Conservation (phyloP, 352 stramenopile genomes). For the Phytophthora aleatoria region DNA sequence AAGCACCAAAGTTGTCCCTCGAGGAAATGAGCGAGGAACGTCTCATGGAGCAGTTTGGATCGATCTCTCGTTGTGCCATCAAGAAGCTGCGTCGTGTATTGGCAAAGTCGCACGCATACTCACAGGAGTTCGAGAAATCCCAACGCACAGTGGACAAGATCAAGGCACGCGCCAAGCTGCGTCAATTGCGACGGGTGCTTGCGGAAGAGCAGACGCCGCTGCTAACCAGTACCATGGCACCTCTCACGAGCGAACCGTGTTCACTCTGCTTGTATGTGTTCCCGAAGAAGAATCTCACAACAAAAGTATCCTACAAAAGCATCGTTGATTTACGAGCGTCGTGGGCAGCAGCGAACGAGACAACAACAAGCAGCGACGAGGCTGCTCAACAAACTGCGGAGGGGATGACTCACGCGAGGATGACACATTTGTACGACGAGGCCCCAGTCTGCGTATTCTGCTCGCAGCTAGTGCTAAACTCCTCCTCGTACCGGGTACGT, state of each 20-base stretch:
- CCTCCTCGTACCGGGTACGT: conserved; percentile 48
- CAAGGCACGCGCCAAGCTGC: conserved; percentile 43
- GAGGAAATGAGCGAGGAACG: conserved; percentile 68
- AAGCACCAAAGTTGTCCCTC: conserved; percentile 31
- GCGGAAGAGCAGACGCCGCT: conserved; percentile 51
- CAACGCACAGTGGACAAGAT: conserved; percentile 61
- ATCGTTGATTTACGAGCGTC: conserved; percentile 58
- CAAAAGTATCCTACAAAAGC: conserved; percentile 68
- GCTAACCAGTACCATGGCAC: conserved; percentile 54
- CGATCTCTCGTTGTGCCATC: conserved; percentile 52
- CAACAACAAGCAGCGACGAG: conserved; percentile 1
- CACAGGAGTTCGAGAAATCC: conserved; percentile 62
- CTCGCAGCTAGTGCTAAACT: conserved; percentile 59
- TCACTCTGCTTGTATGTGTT: conserved; percentile 63
- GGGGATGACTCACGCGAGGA: conserved; percentile 33
- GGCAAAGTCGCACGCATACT: conserved; percentile 58
- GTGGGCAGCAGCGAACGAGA: conserved; percentile 30
- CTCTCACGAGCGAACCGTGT: conserved; percentile 58
- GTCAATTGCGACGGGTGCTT: conserved; percentile 39
- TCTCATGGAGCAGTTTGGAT: conserved; percentile 52
- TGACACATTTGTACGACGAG: conserved; percentile 65
- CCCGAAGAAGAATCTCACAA: conserved; percentile 58
- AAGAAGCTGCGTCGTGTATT: conserved; percentile 66
- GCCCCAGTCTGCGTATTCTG: conserved; percentile 63
- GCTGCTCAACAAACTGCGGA: conserved; percentile 10